Conservation (phyloP, 2,329 filamentous ascomycete genomes). For the Curvularia hawaiiensis region DNA sequence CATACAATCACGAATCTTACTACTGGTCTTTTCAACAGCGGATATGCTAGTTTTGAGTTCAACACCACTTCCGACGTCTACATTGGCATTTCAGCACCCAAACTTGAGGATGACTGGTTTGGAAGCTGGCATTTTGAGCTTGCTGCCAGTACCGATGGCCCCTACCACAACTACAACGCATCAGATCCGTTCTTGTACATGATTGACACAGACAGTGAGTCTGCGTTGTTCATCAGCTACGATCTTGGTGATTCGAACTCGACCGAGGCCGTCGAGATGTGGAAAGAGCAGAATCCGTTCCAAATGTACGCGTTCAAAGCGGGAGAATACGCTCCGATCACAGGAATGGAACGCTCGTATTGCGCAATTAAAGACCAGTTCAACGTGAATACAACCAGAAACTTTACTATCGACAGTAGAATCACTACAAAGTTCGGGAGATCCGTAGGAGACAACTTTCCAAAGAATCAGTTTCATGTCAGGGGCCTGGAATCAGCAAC, state of each 20-base stretch:
- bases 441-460: conserved; percentile 60
- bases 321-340: conserved; percentile 60
- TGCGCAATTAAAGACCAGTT: conserved; percentile 77
- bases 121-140: conserved; percentile 81
- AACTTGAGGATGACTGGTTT: conserved; percentile 61
- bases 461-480: conserved; percentile 89
- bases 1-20: conserved; percentile 50
- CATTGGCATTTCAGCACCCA: conserved; percentile 75
- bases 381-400: conserved; percentile 65
- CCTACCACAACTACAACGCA: conserved; percentile 71
- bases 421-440: conserved; percentile 62
- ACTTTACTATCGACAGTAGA: conserved; percentile 67
- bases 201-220: conserved; percentile 82
- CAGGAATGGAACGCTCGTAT: conserved; percentile 77
- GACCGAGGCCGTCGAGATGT: conserved; percentile 57
- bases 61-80: conserved; percentile 72
- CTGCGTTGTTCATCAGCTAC: conserved; percentile 78
- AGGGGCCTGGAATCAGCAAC: conserved; percentile 74
- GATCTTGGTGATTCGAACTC: conserved; percentile 65
- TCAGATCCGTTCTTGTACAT: conserved; percentile 68
- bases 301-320: conserved; percentile 76
- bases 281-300: conserved; percentile 64
- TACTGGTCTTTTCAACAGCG: conserved; percentile 63
- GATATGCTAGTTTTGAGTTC: conserved; percentile 70
- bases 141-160: conserved; percentile 78